Base-by-base conservation (phyloP, 257 asterid species). In the Dorcoceras hygrometricum region DNA sequence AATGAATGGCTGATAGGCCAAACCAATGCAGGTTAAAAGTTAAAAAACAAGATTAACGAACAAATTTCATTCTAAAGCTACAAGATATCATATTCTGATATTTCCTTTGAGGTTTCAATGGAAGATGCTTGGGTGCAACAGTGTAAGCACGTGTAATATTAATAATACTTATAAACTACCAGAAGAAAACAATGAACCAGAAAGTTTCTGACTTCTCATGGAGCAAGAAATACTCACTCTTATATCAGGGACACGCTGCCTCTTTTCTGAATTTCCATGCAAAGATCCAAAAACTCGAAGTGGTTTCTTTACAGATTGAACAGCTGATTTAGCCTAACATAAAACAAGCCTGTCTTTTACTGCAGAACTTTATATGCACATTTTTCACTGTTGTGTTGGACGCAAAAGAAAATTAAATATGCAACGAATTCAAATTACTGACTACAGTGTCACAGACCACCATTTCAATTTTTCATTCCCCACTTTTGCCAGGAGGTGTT, bases 251-350 rank as follows among this genome's bases (percentile, higher is more conserved):
- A 77, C 82, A 78, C 81, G 78, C 84, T 87, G 90, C 78, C 95
- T 82, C 77, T 94, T 90, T 11, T 84, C 79, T 24, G 95, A 73
- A 68, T 78, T 76, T 59, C 96, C 96, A 23, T 90, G 81, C 82
- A 90, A 55, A 36, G 93, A 87, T 78, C 99, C 96, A 77, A 94
- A 84, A 71, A 88, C 89, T 72, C 88, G 86, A 74, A 69, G 84
- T 58, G 97, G 97, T 77, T 88, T 94, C 88, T 86, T 87, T 57
- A 82, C 65, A 68, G 77, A 77, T 81, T 86, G 90, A 78, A 90
- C 90, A 34, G 86, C 81, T 68, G 84, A 95, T 81, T 83, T 86
- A 68, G 71, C 81, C 95, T 87, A 54, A 67, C 62, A 71, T 25
- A 65, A 57, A 7, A 31, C 2, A 68, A 67, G 68, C 48, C 18